phyloP scores from a whole-genome alignment of 2,329 filamentous ascomycete genomes.

The Fusarium coicis region DNA sequence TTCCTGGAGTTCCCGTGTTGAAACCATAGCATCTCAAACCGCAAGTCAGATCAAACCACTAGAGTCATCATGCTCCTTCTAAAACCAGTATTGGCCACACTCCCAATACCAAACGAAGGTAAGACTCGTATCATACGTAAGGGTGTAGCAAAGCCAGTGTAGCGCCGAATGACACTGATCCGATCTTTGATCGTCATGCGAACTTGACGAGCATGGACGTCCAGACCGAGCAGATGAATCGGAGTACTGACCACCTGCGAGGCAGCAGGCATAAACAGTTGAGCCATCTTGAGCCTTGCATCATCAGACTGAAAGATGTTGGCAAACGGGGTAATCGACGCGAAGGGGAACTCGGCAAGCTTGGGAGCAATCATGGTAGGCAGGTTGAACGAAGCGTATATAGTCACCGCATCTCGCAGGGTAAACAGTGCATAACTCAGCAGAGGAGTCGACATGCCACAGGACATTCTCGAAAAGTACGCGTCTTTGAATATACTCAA shows the following conservation, averaged over 20 bases:
- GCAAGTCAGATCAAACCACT: constrained; percentile 7
- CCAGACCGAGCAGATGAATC: constrained; percentile 40
- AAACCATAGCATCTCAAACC: constrained; percentile 14
- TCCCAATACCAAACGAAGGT: constrained; percentile 39
- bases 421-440: constrained; percentile 39
- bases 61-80: constrained; percentile 33
- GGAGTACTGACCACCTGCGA: constrained; percentile 41
- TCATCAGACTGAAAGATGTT: constrained; percentile 37
- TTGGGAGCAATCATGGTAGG: constrained; percentile 39
- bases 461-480: constrained; percentile 35
- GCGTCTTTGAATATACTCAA: constrained; percentile 41
- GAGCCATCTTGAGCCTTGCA: constrained; percentile 39
- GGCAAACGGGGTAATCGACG: constrained; percentile 27
- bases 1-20: constrained; percentile 28
- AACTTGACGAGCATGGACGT: constrained; percentile 31
- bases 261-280: constrained; percentile 37
- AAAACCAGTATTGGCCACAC: constrained; percentile 40
- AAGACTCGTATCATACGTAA: constrained; percentile 38
- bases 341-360: constrained; percentile 36
- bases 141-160: constrained; percentile 36
- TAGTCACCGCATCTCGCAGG: constrained; percentile 38
- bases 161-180: constrained; percentile 17
- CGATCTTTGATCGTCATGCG: constrained; percentile 33
- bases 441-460: constrained; percentile 30
- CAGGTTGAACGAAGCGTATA: constrained; percentile 43